Percentiles rank a stretch among this genome's conserved stretches.
Evolutionary conservation across 2,329 filamentous ascomycete species (phyloP).

Genomic region (Macrophomina phaseolina): DNA sequence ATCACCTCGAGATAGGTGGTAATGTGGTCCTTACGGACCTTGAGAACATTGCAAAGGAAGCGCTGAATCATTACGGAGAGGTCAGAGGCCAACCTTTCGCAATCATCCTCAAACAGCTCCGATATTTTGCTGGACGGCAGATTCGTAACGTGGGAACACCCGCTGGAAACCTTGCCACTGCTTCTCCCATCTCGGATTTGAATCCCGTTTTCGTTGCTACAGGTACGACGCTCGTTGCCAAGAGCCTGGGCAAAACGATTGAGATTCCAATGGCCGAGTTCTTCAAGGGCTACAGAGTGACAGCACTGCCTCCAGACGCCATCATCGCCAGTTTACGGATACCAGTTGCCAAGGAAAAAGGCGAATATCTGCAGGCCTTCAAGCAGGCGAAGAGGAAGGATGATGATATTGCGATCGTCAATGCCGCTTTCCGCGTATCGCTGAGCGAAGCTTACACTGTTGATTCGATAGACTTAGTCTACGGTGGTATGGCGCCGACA

Average conservation of each 20-base stretch:
- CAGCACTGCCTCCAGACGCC: constrained; percentile 79
- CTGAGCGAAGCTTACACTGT: constrained; percentile 74
- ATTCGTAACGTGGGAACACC: constrained; percentile 98
- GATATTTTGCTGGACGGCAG: constrained; percentile 92
- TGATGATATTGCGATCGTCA: constrained; percentile 98
- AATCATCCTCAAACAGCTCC: constrained; percentile 92
- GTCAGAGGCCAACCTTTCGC: constrained; percentile 77
- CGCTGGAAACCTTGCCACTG: constrained; percentile 91
- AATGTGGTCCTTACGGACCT: constrained; percentile 93
- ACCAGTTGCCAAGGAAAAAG: constrained; percentile 73
- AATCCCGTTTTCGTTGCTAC: constrained; percentile 93
- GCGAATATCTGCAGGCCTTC: constrained; percentile 87
- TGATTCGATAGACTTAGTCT: constrained; percentile 78
- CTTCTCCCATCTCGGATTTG: constrained; percentile 93
- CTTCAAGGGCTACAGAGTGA: constrained; percentile 89
- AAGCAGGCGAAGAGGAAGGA: constrained; percentile 98
- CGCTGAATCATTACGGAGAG: constrained; percentile 77
- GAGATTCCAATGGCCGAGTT: constrained; percentile 93
- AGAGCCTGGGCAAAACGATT: constrained; percentile 72
- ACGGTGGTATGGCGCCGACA: constrained; percentile 92
- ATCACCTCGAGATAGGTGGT: constrained; percentile 88
- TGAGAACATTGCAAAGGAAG: constrained; percentile 81
- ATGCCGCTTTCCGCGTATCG: constrained; percentile 78
- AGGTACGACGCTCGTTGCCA: constrained; percentile 80
- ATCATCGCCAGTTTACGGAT: constrained; percentile 89